Conservation (phyloP, 2,329 filamentous ascomycete genomes). For the Penicillium sp. region DNA sequence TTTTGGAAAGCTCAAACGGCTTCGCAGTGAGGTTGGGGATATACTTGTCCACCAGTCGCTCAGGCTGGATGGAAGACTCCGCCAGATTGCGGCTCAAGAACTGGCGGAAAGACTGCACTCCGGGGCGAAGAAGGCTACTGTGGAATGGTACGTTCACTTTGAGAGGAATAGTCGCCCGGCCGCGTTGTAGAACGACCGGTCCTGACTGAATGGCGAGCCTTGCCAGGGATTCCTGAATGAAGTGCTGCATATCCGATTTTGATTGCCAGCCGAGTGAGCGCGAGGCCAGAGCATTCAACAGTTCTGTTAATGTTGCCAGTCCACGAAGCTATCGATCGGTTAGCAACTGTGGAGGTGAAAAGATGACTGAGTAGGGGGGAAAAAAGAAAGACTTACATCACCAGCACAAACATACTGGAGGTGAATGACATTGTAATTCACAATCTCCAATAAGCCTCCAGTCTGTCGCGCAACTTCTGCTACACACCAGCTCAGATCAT, state of each 20-base stretch:
- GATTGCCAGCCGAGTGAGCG: neutral
- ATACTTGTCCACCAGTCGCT: conserved; percentile 80
- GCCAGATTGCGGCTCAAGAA: conserved; percentile 94
- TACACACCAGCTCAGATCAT: conserved; percentile 88
- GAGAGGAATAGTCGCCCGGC: conserved; percentile 93
- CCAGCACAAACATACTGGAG: conserved; percentile 67
- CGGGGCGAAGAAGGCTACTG: conserved; percentile 90
- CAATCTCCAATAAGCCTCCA: conserved; percentile 68
- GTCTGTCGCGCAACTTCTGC: conserved; percentile 89
- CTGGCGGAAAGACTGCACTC: conserved; percentile 94
- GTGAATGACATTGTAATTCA: conserved; percentile 70
- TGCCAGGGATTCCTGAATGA: neutral
- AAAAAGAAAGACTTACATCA: conserved; percentile 43
- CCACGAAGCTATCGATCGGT: conserved; percentile 61
- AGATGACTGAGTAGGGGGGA: neutral
- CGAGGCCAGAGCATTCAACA: neutral
- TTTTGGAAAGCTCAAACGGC: conserved; percentile 89
- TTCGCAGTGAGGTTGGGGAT: conserved; percentile 95
- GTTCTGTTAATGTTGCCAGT: neutral
- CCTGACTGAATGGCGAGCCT: neutral
- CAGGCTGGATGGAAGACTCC: conserved; percentile 51
- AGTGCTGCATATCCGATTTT: neutral
- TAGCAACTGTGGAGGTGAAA: conserved; percentile 51
- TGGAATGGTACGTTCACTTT: conserved; percentile 97
- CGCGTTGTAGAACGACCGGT: conserved; percentile 66